Evolutionary conservation across 2,329 filamentous ascomycete genomes (phyloP), one percentile per base, ranked within the genome.

Genomic region (Trichoderma guizhouense): DNA sequence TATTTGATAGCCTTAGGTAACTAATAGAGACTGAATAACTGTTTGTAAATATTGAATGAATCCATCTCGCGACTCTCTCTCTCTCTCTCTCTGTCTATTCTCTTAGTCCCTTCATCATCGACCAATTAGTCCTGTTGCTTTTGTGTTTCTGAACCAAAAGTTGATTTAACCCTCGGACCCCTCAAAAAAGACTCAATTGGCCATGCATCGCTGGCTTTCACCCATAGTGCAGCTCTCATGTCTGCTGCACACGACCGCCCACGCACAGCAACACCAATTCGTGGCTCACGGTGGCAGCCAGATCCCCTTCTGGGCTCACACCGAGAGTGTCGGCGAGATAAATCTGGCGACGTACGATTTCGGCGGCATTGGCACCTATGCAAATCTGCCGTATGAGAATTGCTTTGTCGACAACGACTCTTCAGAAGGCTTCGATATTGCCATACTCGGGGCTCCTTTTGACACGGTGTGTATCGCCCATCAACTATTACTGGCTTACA

Each of bases 401-500:
- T 79, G 78, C 69, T 79, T 78, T 55, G 67, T 71, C 4, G 63
- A 76, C 2, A 73, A 74, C 3, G 70, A 71, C 0, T 69, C 63
- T 12, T 66, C 67, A 0, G 72, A 71, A 21, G 62, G 32, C 15
- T 79, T 76, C 30, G 78, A 79, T 47, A 78, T 79, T 72, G 78
- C 77, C 30, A 73, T 79, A 39, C 73, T 79, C 8, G 78, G 78
- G 4, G 78, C 78, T 4, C 77, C 77, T 7, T 76, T 78, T 71
- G 78, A 79, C 36, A 79, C 77, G 7, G 78, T 79, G 9, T 28
- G 76, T 74, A 43, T 14, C 21, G 14, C 8, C 4, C 3, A 14
- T 26, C 9, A 6, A 15, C 32, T 47, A 14, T 34, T n/a, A 12
- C 30, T n/a, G 39, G 39, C 15, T 32, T n/a, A 30, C 3, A 30